phyloP scores from a whole-genome alignment of 1,284 basidiomycete species.

The Naganishia albida region DNA sequence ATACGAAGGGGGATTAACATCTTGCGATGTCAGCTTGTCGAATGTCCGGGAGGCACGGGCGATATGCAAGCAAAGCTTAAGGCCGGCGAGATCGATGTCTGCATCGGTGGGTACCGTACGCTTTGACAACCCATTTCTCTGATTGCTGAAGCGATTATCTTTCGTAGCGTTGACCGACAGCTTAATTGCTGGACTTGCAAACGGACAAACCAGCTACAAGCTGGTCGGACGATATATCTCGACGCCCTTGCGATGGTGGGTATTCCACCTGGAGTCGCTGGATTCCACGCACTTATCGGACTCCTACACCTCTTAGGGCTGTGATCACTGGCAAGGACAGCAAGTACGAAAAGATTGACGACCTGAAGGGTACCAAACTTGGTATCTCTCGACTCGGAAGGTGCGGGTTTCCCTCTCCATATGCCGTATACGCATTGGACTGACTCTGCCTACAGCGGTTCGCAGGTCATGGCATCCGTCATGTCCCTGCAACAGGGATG shows the following conservation, averaged over 20 bases:
- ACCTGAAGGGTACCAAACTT: constrained; percentile 77
- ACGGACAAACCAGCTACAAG: constrained; percentile 81
- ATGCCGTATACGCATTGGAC: neutral
- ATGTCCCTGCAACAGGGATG: constrained; percentile 86
- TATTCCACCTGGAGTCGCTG: neutral
- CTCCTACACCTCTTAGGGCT: constrained; percentile 65
- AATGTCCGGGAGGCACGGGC: constrained; percentile 90
- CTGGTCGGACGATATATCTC: constrained; percentile 91
- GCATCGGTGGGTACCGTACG: constrained; percentile 65
- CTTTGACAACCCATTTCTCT: neutral
- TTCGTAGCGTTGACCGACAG: constrained; percentile 80
- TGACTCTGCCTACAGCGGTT: constrained; percentile 61
- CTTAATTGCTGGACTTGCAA: constrained; percentile 88
- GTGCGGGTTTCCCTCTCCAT: constrained; percentile 51
- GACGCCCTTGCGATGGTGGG: constrained; percentile 80
- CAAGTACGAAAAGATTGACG: constrained; percentile 68
- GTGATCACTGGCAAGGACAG: constrained; percentile 83
- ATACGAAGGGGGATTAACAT: constrained; percentile 60
- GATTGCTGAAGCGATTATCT: neutral
- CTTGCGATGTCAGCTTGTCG: constrained; percentile 77
- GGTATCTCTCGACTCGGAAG: constrained; percentile 90
- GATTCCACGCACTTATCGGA: too few species aligned
- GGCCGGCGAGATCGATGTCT: constrained; percentile 83
- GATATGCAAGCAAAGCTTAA: constrained; percentile 81
- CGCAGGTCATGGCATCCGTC: constrained; percentile 91